A percentile compares a stretch with the other conserved stretches of the same genome.
These are phyloP conservation scores for Phytophthora chlamydospora DNA, from an alignment of 352 stramenopile species.

Conservation along the genomic window DNA sequence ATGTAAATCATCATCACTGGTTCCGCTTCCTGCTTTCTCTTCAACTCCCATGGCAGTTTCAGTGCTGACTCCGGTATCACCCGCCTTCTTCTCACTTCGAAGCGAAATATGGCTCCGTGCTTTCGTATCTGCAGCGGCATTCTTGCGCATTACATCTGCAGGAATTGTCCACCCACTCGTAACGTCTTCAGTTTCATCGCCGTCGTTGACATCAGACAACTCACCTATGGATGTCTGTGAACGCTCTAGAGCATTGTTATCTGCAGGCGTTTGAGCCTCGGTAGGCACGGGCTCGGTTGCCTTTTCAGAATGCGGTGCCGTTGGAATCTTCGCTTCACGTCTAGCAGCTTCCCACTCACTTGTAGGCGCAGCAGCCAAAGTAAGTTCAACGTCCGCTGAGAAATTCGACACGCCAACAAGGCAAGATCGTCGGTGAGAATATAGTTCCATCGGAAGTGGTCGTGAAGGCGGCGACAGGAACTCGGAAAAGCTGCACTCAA, in stretches of 20 bases:
- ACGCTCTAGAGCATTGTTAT: slow-evolving; percentile 9
- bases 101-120: slow-evolving; percentile 6
- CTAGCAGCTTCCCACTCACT: slow-evolving; percentile 49
- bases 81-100: slow-evolving; percentile 9
- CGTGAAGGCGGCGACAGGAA: slow-evolving; percentile 26
- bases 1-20: slow-evolving; percentile 7
- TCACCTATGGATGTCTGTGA: background rate
- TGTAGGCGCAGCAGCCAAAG: slow-evolving; percentile 37
- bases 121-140: slow-evolving; percentile 10
- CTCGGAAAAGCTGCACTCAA: slow-evolving; percentile 62
- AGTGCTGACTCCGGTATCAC: background rate
- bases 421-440: slow-evolving; percentile 44
- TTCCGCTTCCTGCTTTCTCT: slow-evolving; percentile 5
- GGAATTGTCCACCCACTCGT: slow-evolving; percentile 39
- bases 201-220: background rate
- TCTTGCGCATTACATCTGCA: slow-evolving; percentile 17
- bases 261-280: slow-evolving; percentile 1
- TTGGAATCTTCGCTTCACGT: slow-evolving; percentile 40
- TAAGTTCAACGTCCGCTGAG: slow-evolving; percentile 53
- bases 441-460: slow-evolving; percentile 46
- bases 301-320: slow-evolving; percentile 8
- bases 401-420: slow-evolving; percentile 68
- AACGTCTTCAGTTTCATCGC: slow-evolving; percentile 19
- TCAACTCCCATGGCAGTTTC: background rate
- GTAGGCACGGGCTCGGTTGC: background rate